These are phyloP conservation scores for Diaporthe sp. DNA, from an alignment of 2,329 filamentous ascomycete genomes.

Conservation along the genomic window DNA sequence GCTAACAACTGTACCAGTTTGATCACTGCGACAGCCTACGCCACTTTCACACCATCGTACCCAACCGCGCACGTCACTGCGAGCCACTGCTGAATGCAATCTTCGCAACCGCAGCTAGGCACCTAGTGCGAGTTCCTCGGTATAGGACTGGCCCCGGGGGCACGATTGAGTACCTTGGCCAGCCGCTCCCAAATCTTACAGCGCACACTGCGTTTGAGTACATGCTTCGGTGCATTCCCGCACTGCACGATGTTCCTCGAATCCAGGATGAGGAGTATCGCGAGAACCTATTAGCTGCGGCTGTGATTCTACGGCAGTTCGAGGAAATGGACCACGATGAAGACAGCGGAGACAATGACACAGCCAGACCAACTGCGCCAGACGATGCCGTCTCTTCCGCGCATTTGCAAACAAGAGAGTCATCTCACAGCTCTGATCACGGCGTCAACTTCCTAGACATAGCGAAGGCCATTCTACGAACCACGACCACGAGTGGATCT, in stretches of 20 bases:
- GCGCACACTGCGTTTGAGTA: slow-evolving; percentile 10
- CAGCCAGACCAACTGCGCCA: not conserved
- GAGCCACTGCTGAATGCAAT: slow-evolving; percentile 15
- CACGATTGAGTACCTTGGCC: not conserved
- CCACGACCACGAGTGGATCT: slow-evolving; percentile 11
- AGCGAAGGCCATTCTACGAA: slow-evolving; percentile 12
- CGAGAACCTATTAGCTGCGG: not conserved
- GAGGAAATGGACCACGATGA: slow-evolving; percentile 11
- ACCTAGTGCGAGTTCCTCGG: not conserved
- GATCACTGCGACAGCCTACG: slow-evolving; percentile 14
- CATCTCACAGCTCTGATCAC: slow-evolving; percentile 12
- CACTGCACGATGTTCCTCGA: not conserved
- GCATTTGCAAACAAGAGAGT: not conserved
- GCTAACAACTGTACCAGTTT: not conserved
- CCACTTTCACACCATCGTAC: not conserved
- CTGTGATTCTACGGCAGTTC: not conserved
- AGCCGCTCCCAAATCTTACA: slow-evolving; percentile 10
- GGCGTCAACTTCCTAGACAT: slow-evolving; percentile 19
- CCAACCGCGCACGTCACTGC: slow-evolving; percentile 1
- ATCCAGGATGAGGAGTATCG: slow-evolving; percentile 15
- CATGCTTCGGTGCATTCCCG: slow-evolving; percentile 5
- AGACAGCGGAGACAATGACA: not conserved
- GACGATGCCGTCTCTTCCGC: not conserved
- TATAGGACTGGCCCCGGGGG: not conserved
- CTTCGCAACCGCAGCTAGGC: slow-evolving; percentile 5